Percentiles rank a stretch among this genome's conserved stretches.
These are phyloP conservation scores for Talaromyces thailandensis DNA, from an alignment of 495 filamentous ascomycete genomes.

Conservation along the genomic window DNA sequence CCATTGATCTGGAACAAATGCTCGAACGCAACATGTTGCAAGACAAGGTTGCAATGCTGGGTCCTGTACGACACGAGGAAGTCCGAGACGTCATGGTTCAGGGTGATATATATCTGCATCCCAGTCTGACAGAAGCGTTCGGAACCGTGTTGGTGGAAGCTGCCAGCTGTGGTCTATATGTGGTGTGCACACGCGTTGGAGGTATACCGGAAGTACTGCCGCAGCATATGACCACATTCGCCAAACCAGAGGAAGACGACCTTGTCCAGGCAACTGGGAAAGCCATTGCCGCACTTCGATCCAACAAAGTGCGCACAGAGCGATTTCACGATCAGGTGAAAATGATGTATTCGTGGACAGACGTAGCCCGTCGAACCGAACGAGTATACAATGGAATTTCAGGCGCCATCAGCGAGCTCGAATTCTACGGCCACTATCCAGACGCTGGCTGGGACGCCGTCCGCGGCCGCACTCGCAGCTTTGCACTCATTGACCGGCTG, in stretches of 20 bases:
- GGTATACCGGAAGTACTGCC: slow-evolving; percentile 95
- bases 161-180: slow-evolving; percentile 87
- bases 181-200: slow-evolving; percentile 92
- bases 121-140: slow-evolving; percentile 90
- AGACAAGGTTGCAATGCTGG: slow-evolving; percentile 85
- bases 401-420: slow-evolving; percentile 69
- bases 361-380: slow-evolving; percentile 87
- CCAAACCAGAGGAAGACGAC: slow-evolving; percentile 88
- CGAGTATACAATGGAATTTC: slow-evolving; percentile 89
- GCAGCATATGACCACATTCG: slow-evolving; percentile 88
- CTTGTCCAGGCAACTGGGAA: slow-evolving; percentile 71
- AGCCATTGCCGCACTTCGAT: slow-evolving; percentile 72
- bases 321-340: slow-evolving; percentile 94
- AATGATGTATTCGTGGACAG: slow-evolving; percentile 96
- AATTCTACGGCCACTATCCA: slow-evolving; percentile 74
- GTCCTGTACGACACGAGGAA: slow-evolving; percentile 87
- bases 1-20: slow-evolving; percentile 97
- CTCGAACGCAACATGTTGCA: slow-evolving; percentile 92
- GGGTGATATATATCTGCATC: slow-evolving; percentile 94
- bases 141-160: slow-evolving; percentile 97
- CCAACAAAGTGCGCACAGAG: slow-evolving; percentile 79
- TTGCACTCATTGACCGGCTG: slow-evolving; percentile 84
- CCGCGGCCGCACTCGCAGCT: slow-evolving; percentile 69
- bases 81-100: slow-evolving; percentile 98
- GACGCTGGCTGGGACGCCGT: slow-evolving; percentile 57